Evolutionary conservation across 768 basidiomycete genomes (phyloP).

Genomic region (Cystobasidium onofrii): DNA sequence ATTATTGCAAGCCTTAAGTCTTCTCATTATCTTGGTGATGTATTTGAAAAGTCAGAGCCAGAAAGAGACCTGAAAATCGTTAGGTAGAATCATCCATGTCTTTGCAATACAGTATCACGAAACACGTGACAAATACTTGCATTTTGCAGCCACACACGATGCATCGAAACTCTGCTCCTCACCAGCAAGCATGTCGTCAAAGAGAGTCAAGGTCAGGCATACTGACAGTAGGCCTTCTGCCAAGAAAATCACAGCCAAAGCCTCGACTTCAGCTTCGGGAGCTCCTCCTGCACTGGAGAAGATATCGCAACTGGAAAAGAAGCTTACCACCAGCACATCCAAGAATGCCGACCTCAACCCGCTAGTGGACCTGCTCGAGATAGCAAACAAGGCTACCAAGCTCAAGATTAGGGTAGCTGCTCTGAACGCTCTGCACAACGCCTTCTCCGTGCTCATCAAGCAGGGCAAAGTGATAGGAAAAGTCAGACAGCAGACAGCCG

Average conservation of each 20-base stretch:
- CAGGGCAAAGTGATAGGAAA: conserved; percentile 53
- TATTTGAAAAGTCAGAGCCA: no score
- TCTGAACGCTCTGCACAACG: conserved; percentile 71
- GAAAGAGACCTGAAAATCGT: no score
- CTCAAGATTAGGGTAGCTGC: conserved; percentile 61
- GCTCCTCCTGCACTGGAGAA: neutral
- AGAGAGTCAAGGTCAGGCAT: neutral
- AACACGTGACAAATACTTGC: no score
- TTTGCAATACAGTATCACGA: no score
- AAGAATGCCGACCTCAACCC: conserved; percentile 61
- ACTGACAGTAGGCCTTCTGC: neutral
- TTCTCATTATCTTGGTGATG: no score
- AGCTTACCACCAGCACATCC: conserved; percentile 44
- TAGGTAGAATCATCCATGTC: no score
- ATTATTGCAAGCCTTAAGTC: no score
- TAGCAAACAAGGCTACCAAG: conserved; percentile 51
- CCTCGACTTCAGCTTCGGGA: conserved; percentile 53
- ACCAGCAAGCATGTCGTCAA: neutral
- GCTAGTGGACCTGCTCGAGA: conserved; percentile 63
- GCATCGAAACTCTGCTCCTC: neutral
- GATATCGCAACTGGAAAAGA: conserved; percentile 13
- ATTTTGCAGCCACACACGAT: no score
- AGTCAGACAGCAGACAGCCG: conserved; percentile 41
- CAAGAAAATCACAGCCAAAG: conserved; percentile 34
- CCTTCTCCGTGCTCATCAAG: conserved; percentile 60